A percentile compares a stretch with the other conserved stretches of the same genome.
These are phyloP conservation scores for Saturnispora diversa DNA, from an alignment of 805 yeast genomes.

Conservation along the genomic window DNA sequence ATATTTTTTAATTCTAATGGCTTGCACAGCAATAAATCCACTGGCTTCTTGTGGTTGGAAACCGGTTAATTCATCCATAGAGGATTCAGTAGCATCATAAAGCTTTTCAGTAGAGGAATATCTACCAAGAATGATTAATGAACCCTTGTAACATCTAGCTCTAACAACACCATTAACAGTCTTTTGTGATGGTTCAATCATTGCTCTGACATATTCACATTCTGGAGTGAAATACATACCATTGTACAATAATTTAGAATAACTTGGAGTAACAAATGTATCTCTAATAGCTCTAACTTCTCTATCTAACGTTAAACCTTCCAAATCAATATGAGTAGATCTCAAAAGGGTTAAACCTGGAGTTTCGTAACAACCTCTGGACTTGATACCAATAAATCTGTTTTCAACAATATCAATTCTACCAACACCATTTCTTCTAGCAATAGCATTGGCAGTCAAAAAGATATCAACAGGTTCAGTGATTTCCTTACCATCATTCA, in stretches of 20 bases:
- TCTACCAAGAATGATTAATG: slow-evolving; percentile 79
- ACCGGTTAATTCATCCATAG: slow-evolving; percentile 98
- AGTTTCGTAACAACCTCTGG: slow-evolving; percentile 99
- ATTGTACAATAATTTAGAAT: slow-evolving; percentile 86
- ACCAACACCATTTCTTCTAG: slow-evolving; percentile 99
- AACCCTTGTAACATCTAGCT: slow-evolving; percentile 89
- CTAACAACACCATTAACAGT: slow-evolving; percentile 96
- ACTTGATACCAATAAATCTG: slow-evolving; percentile 97
- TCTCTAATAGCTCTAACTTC: slow-evolving; percentile 97
- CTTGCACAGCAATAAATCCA: slow-evolving; percentile 96
- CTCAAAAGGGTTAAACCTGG: slow-evolving; percentile 96
- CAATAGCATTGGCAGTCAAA: slow-evolving; percentile 85
- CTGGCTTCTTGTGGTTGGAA: slow-evolving; percentile 95
- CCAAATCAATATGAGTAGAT: slow-evolving; percentile 89
- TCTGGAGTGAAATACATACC: slow-evolving; percentile 98
- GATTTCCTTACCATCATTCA: slow-evolving; percentile 48
- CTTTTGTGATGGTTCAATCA: slow-evolving; percentile 91
- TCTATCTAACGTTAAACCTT: slow-evolving; percentile 94
- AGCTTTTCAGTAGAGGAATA: slow-evolving; percentile 91
- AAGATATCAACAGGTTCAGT: slow-evolving; percentile 90
- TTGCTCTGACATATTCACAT: slow-evolving; percentile 88
- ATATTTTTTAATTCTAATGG: slow-evolving; percentile 96
- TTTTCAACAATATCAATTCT: slow-evolving; percentile 98
- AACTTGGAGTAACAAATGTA: slow-evolving; percentile 86
- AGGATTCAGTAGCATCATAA: slow-evolving; percentile 95